Evolutionary conservation across 306 rosid genomes (phyloP), one percentile per base, ranked within the genome.

Genomic region (Pterocarpus macrocarpus): DNA sequence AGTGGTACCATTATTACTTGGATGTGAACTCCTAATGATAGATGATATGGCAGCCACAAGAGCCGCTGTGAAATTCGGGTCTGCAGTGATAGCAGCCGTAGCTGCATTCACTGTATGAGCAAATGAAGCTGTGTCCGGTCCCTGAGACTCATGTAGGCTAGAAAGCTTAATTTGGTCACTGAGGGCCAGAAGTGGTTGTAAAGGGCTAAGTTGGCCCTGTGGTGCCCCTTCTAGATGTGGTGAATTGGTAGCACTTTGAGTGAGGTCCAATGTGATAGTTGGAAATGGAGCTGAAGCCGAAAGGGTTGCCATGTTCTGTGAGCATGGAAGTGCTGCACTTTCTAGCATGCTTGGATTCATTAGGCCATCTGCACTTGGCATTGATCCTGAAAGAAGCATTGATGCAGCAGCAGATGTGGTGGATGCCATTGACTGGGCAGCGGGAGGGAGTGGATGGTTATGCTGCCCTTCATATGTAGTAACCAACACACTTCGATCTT

Each of bases 261-360:
- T 90, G 82, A 92, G 97, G 16, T 92, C 97, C 5, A 92, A 74
- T 4, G 91, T 92, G 75, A 92, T 89, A 2, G 94, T 92, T 2
- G 97, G 97, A 80, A 92, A 92, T 66, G 97, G 97, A 0, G 97
- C 90, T 70, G 94, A 89, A 55, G 92, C 89, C 7, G 97, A 89
- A 32, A 92, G 90, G 5, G 93, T 89, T 2, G 93, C 91, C 56
- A 90, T 70, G 84, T 80, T 85, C 6, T 86, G 85, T n/a, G 91
- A 77, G 30, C 73, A 75, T 0, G 84, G 80, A 28, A 83, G 77
- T 34, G 87, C 41, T 15, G 88, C 75, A 59, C 76, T 81, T 34
- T 80, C 86, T 5, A 90, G 30, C 16, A 88, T 64, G 78, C 41
- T 75, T 39, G 86, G 83, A 62, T 79, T 89, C 9, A 87, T 74